A percentile compares a stretch with the other conserved stretches of the same genome.
Conservation (phyloP, 306 rosid species). For the Aeschynomene evenia region DNA sequence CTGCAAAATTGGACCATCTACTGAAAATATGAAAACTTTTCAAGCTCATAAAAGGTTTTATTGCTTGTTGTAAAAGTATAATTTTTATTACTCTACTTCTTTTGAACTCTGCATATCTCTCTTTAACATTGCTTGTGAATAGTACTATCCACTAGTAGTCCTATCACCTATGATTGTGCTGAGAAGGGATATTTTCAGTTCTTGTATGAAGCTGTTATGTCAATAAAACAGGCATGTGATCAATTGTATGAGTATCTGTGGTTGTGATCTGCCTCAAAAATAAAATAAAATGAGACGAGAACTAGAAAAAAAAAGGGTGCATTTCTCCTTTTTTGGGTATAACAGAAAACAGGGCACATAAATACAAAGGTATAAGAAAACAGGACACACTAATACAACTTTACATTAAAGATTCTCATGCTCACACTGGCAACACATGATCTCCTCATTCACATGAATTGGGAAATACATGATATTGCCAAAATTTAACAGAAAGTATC, state of each 20-base stretch:
- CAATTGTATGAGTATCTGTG: too few species aligned
- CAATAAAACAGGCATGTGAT: background rate
- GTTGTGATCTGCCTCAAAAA: too few species aligned
- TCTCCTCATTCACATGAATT: background rate
- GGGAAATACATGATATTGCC: background rate
- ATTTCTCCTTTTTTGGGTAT: background rate
- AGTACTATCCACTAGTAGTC: too few species aligned
- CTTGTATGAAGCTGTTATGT: background rate
- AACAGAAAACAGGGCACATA: background rate
- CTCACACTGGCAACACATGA: background rate
- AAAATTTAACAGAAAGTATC: background rate
- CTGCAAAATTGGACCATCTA: slow-evolving; percentile 31
- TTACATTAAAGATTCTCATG: background rate
- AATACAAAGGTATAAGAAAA: background rate
- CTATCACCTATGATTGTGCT: background rate
- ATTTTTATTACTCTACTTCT: background rate
- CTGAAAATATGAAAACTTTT: slow-evolving; percentile 26
- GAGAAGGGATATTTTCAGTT: background rate
- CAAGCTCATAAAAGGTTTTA: slow-evolving; percentile 63
- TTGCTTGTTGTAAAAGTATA: background rate
- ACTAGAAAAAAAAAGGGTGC: too few species aligned
- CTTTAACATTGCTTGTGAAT: background rate
- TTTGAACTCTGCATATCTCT: background rate
- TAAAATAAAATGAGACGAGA: too few species aligned
- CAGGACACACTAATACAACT: background rate